Evolutionary conservation across 2,329 filamentous ascomycete genomes (phyloP), one percentile per base, ranked within the genome.

Genomic region (Alternaria alternata): DNA sequence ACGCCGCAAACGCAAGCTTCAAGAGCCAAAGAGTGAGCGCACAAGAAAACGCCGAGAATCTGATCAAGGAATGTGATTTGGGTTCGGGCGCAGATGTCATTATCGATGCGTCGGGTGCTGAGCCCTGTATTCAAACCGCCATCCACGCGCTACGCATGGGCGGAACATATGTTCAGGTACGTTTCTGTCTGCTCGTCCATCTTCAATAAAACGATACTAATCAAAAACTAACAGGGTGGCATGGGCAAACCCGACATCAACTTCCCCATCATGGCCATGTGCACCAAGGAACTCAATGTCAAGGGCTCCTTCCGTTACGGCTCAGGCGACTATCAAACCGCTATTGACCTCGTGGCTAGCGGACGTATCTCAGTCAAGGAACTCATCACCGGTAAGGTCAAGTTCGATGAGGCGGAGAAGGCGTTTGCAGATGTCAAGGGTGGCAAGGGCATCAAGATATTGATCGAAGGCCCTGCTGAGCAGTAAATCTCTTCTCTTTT

Each of bases 231-330:
- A 7, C 38, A 79, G 77, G 77, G 75, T 54, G 94, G 94, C 56
- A 96, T 97, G 93, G 94, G 94, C 74, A 91, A 90, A 76, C 80
- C 88, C 39, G 92, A 97, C 73, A 94, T 97, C 78, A 91, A 81
- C 8, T 97, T 97, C 83, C 94, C 94, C 52, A 96, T 98, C 77
- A 91, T 94, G 87, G 90, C 91, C 5, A 84, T 96, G 75, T 96
- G 93, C 78, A 85, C 89, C 51, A 97, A 97, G 82, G 94, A 98
- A 83, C 84, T 97, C 52, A 96, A 89, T 11, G 86, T 91, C 47
- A 91, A 90, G 75, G 94, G 94, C 22, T 94, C 90, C 64, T 98
- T 98, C 85, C 88, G 94, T 39, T 98, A 98, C 79, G 90, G 90
- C 4, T 87, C 88, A 55, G 94, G 94, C 20, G 94, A 97, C 79